phyloP scores from a whole-genome alignment of 306 rosid species.

The Vigna nakashimae region DNA sequence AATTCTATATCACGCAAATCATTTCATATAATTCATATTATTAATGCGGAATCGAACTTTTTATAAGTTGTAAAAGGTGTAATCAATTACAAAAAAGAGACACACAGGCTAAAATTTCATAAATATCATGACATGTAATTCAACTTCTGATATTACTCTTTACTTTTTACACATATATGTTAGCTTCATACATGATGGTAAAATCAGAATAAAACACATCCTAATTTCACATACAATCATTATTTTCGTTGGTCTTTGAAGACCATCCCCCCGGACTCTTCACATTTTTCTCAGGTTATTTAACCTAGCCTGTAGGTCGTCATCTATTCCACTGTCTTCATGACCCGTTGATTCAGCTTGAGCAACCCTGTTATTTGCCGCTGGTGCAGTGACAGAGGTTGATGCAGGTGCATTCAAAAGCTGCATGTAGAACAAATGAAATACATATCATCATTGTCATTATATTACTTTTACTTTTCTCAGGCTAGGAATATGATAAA shows the following conservation, averaged over 20 bases:
- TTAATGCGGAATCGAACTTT: background rate
- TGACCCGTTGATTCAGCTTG: slow-evolving; percentile 74
- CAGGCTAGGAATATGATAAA: background rate
- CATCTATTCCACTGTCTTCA: slow-evolving; percentile 80
- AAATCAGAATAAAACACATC: slow-evolving; percentile 21
- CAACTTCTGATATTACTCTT: slow-evolving; percentile 26
- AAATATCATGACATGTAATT: slow-evolving; percentile 20
- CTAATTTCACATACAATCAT: slow-evolving; percentile 12
- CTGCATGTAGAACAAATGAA: slow-evolving; percentile 51
- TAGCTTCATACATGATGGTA: slow-evolving; percentile 11
- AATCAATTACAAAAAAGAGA: background rate
- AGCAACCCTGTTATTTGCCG: slow-evolving; percentile 65
- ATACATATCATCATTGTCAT: slow-evolving; percentile 12
- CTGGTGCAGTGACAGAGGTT: slow-evolving; percentile 68
- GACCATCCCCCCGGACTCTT: background rate
- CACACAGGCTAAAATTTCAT: background rate
- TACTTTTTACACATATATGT: slow-evolving; percentile 31
- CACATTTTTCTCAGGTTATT: slow-evolving; percentile 54
- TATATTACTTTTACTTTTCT: background rate
- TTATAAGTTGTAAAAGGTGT: background rate
- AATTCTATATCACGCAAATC: background rate
- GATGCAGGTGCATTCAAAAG: slow-evolving; percentile 79
- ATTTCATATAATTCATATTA: background rate
- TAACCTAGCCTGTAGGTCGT: slow-evolving; percentile 68
- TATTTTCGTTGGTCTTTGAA: slow-evolving; percentile 28